Conservation (phyloP, 129 eudicot species). For the Tagetes erecta region DNA sequence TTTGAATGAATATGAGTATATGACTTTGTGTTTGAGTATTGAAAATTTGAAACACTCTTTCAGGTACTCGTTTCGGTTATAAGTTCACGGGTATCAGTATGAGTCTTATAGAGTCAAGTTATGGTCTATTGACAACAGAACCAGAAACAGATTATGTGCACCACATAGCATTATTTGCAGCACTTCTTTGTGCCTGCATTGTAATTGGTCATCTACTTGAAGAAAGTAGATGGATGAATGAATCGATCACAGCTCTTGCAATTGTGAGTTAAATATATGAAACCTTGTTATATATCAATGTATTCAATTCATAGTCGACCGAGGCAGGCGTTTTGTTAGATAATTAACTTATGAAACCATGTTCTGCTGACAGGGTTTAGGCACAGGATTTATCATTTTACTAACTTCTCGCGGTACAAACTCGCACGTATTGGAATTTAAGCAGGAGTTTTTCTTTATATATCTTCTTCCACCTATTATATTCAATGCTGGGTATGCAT, state of each 20-base stretch:
- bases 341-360: neutral
- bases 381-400: conserved; percentile 73
- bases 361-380: conserved; percentile 60
- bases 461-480: conserved; percentile 97
- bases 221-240: conserved; percentile 75
- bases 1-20: neutral
- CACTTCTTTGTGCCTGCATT: conserved; percentile 69
- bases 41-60: neutral
- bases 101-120: conserved; percentile 17
- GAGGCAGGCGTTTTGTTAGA: conserved; percentile 7
- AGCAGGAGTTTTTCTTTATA: conserved; percentile 88
- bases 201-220: conserved; percentile 73
- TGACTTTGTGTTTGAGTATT: conserved; percentile 14
- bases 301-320: neutral
- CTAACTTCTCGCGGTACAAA: conserved; percentile 63
- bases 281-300: neutral
- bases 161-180: conserved; percentile 65
- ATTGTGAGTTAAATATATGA: conserved; percentile 47
- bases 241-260: conserved; percentile 67
- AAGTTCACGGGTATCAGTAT: conserved; percentile 6
- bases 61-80: conserved; percentile 9
- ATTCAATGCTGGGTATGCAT: conserved; percentile 86
- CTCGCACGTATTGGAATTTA: conserved; percentile 78
- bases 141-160: conserved; percentile 53
- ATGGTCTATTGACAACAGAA: conserved; percentile 31